Evolutionary conservation across 1,139 yeast species (phyloP).

Genomic region (Yamadazyma jaroonii): DNA sequence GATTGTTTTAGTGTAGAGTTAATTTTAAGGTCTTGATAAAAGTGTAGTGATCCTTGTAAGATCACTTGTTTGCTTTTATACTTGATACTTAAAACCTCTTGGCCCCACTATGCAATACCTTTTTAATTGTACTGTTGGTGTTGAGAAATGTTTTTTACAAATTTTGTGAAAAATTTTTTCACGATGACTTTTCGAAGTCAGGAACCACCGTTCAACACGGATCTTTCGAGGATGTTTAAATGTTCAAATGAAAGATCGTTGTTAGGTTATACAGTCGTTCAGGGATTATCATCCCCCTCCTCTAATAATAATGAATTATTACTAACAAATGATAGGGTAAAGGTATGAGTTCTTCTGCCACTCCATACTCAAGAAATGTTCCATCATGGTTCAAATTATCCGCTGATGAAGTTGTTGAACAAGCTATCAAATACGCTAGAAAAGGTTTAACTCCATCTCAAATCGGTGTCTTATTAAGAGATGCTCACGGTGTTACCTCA

Average conservation of each 20-base stretch:
- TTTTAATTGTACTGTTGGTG: constrained; percentile 8
- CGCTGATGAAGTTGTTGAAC: constrained; percentile 94
- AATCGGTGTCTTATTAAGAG: constrained; percentile 99
- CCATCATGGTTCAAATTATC: constrained; percentile 99
- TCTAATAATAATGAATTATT: background rate
- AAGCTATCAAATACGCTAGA: constrained; percentile 98
- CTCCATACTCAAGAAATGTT: constrained; percentile 98
- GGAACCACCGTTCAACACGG: background rate
- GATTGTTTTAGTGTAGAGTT: constrained; percentile 3
- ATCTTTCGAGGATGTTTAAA: too few species aligned
- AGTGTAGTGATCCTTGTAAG: constrained; percentile 10
- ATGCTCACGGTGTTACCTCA: constrained; percentile 99
- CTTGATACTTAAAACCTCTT: constrained; percentile 10
- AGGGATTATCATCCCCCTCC: constrained; percentile 2
- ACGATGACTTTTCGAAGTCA: background rate
- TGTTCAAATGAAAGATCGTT: too few species aligned
- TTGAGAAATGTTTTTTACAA: too few species aligned
- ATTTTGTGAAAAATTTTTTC: too few species aligned
- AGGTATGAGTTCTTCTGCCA: constrained; percentile 98
- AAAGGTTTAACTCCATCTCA: constrained; percentile 99
- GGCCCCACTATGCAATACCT: constrained; percentile 16
- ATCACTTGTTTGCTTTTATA: constrained; percentile 13
- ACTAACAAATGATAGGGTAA: constrained; percentile 64
- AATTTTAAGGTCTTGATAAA: constrained; percentile 16
- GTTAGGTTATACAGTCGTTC: constrained; percentile 4